Conservation (phyloP, 495 filamentous ascomycete genomes). For the Penicillium canescens region DNA sequence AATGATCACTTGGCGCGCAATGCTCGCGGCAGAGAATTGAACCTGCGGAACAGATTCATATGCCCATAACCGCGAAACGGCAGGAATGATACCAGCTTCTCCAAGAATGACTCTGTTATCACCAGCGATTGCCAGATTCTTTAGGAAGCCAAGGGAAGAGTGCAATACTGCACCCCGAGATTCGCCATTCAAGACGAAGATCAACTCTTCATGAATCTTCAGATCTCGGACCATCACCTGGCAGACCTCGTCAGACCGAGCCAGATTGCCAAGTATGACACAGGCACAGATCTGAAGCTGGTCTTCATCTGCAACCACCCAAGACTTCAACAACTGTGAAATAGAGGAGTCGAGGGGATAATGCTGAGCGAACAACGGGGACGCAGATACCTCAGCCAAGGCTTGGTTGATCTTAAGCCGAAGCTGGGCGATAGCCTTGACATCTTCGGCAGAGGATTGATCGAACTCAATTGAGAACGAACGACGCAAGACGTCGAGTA, state of each 20-base stretch:
- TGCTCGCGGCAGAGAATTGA: constrained; percentile 66
- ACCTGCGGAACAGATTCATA: constrained; percentile 64
- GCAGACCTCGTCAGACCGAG: constrained; percentile 67
- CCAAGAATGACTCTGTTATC: constrained; percentile 63
- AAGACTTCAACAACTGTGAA: constrained; percentile 53
- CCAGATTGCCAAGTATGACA: constrained; percentile 75
- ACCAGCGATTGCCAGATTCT: constrained; percentile 72
- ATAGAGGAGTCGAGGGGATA: constrained; percentile 53
- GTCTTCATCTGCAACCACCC: constrained; percentile 49
- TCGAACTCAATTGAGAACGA: constrained; percentile 32
- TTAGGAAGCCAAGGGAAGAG: constrained; percentile 70
- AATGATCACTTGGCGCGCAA: constrained; percentile 64
- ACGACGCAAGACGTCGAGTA: constrained; percentile 32
- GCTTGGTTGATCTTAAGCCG: constrained; percentile 55
- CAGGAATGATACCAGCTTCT: constrained; percentile 47
- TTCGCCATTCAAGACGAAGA: constrained; percentile 49
- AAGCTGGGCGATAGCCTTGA: constrained; percentile 52
- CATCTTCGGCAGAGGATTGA: constrained; percentile 44
- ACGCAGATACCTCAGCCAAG: constrained; percentile 64
- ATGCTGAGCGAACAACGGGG: constrained; percentile 51
- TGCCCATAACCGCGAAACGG: constrained; percentile 61
- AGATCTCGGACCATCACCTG: constrained; percentile 53
- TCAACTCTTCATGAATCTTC: constrained; percentile 56
- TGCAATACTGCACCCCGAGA: constrained; percentile 59
- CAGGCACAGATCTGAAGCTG: constrained; percentile 74